phyloP scores from a whole-genome alignment of 192 early-diverging fungal species.

The Glomus cerebriforme region DNA sequence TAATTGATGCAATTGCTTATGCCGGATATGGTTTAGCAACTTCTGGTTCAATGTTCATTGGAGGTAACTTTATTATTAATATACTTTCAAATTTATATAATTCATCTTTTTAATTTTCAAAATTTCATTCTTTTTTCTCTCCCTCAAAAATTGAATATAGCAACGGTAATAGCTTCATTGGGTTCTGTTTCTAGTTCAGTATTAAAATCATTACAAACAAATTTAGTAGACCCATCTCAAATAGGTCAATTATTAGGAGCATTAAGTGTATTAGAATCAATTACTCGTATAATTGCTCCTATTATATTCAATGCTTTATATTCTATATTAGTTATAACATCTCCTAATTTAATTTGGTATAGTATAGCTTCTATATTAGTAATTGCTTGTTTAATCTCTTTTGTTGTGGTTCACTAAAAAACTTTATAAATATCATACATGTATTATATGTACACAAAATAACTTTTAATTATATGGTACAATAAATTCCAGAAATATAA shows the following conservation, averaged over 20 bases:
- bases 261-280: slow-evolving; percentile 46
- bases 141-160: too few relatives aligned
- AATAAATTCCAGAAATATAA: too few relatives aligned
- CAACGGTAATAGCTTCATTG: slow-evolving; percentile 36
- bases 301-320: slow-evolving; percentile 49
- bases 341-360: slow-evolving; percentile 50
- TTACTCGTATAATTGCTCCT: slow-evolving; percentile 46
- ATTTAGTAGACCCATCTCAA: slow-evolving; percentile 46
- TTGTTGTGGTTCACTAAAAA: slow-evolving; percentile 7
- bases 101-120: not conserved
- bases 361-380: slow-evolving; percentile 37
- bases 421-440: not conserved
- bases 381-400: slow-evolving; percentile 37
- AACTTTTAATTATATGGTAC: too few relatives aligned
- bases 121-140: slow-evolving; percentile 32
- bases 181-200: slow-evolving; percentile 43
- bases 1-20: slow-evolving; percentile 38
- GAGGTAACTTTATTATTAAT: slow-evolving; percentile 17
- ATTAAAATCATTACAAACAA: slow-evolving; percentile 45
- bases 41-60: slow-evolving; percentile 15
- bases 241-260: slow-evolving; percentile 54
- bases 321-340: slow-evolving; percentile 34
- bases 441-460: too few relatives aligned
- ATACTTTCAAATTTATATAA: not conserved
- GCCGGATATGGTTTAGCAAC: slow-evolving; percentile 38